A percentile compares a stretch with the other conserved stretches of the same genome.
Conservation (phyloP, 2,329 filamentous ascomycete genomes). For the Botryotinia convoluta region DNA sequence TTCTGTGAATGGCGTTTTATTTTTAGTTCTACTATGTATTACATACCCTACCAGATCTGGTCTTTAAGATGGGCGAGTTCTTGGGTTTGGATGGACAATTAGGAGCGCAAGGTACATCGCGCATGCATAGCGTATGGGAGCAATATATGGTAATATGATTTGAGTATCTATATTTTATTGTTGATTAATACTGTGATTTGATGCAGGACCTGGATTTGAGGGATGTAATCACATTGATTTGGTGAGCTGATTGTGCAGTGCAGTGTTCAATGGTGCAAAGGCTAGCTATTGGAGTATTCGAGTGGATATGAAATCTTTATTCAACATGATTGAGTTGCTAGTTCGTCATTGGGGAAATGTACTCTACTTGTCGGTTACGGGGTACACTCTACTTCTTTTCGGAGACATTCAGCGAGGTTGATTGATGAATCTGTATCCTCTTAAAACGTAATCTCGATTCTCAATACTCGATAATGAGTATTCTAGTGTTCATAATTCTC, state of each 20-base stretch:
- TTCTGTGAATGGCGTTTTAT: neutral
- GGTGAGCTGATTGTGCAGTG: neutral
- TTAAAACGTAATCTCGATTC: neutral
- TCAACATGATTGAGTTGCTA: neutral
- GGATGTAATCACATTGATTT: neutral
- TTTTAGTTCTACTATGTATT: neutral
- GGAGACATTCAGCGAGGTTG: neutral
- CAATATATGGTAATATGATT: neutral
- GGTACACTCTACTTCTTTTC: neutral
- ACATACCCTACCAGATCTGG: conserved; percentile 3
- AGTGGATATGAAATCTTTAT: neutral
- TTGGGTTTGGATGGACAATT: neutral
- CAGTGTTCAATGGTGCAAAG: neutral
- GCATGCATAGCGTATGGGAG: conserved; percentile 2
- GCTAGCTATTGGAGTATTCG: neutral
- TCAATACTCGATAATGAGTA: neutral
- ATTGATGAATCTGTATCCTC: neutral
- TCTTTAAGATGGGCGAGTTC: neutral
- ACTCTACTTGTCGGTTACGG: neutral
- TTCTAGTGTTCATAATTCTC: neutral
- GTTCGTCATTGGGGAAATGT: neutral
- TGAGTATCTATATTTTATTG: neutral
- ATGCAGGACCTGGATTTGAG: neutral
- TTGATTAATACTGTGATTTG: neutral
- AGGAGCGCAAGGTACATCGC: neutral